Percentiles rank a stretch among this genome's conserved stretches.
These are phyloP conservation scores for Herpotrichia juniperi DNA, from an alignment of 2,329 filamentous ascomycete species.

Conservation along the genomic window DNA sequence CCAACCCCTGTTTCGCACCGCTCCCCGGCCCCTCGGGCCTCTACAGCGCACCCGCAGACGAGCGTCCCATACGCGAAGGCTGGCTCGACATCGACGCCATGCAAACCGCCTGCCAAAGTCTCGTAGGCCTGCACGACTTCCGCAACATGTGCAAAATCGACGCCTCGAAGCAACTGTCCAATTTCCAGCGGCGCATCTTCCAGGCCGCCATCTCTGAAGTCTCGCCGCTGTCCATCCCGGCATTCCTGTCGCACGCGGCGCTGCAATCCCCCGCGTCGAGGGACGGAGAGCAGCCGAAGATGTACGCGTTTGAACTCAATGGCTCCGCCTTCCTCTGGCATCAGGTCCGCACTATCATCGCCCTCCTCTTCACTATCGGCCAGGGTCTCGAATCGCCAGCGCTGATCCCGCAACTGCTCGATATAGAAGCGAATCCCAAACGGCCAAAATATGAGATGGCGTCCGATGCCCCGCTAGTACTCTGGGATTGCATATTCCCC, in stretches of 20 bases:
- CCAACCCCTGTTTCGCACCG: conserved; percentile 84
- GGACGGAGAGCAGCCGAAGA: conserved; percentile 56
- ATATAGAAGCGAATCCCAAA: conserved; percentile 72
- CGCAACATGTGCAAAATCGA: conserved; percentile 97
- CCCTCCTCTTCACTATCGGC: conserved; percentile 87
- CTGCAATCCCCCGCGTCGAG: conserved; percentile 17
- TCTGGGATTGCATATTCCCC: conserved; percentile 96
- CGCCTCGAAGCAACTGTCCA: conserved; percentile 83
- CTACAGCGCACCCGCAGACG: conserved; percentile 27
- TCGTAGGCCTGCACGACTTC: conserved; percentile 89
- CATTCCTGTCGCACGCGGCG: conserved; percentile 35
- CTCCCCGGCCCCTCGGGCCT: conserved; percentile 62
- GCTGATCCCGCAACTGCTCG: conserved; percentile 75
- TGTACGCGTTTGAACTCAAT: conserved; percentile 87
- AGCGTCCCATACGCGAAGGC: conserved; percentile 54
- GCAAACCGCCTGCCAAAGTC: conserved; percentile 78
- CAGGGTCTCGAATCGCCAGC: conserved; percentile 82
- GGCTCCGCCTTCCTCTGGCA: conserved; percentile 97
- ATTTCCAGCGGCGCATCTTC: conserved; percentile 80
- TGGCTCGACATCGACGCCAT: conserved; percentile 90
- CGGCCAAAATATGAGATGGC: conserved; percentile 91
- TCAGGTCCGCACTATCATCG: conserved; percentile 94
- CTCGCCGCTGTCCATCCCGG: conserved; percentile 30
- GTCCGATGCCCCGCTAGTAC: conserved; percentile 83
- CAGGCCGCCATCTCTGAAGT: conserved; percentile 73